phyloP scores from a whole-genome alignment of 2,329 filamentous ascomycete genomes.

The Sporothrix mexicana region DNA sequence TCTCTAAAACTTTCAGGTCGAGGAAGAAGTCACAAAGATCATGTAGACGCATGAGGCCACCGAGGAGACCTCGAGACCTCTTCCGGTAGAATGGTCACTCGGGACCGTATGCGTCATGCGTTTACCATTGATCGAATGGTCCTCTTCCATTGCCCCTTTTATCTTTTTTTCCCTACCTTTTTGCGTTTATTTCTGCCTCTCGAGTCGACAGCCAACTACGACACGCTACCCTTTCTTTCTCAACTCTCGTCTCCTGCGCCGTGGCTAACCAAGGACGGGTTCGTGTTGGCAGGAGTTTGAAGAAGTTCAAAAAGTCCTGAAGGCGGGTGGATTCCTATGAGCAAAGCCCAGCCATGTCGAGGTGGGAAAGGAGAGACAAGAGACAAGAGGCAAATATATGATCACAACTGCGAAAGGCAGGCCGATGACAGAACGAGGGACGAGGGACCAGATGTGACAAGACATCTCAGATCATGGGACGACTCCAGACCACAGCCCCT shows the following conservation, averaged over 20 bases:
- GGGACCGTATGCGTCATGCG: background rate
- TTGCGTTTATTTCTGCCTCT: background rate
- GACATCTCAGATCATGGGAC: background rate
- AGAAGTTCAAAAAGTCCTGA: conserved; percentile 47
- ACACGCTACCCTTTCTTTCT: background rate
- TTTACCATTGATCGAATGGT: conserved; percentile 8
- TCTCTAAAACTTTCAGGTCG: conserved; percentile 65
- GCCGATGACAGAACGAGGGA: background rate
- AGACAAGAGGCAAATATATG: too few relatives aligned
- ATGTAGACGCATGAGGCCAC: conserved; percentile 65
- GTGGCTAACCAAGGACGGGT: conserved; percentile 34
- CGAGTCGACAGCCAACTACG: background rate
- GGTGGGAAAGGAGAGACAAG: background rate
- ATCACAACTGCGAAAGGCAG: too few relatives aligned
- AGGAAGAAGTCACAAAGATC: conserved; percentile 89
- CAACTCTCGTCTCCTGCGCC: background rate
- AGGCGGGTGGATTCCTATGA: conserved; percentile 51
- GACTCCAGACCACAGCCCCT: background rate
- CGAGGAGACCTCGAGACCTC: background rate
- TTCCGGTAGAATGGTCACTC: background rate
- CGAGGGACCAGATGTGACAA: background rate
- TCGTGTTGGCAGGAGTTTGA: conserved; percentile 44
- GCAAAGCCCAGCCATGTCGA: background rate
- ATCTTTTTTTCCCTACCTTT: background rate
- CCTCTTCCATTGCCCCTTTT: background rate